These are phyloP conservation scores for Sugiyamaella americana DNA, from an alignment of 805 yeast genomes.

Conservation along the genomic window DNA sequence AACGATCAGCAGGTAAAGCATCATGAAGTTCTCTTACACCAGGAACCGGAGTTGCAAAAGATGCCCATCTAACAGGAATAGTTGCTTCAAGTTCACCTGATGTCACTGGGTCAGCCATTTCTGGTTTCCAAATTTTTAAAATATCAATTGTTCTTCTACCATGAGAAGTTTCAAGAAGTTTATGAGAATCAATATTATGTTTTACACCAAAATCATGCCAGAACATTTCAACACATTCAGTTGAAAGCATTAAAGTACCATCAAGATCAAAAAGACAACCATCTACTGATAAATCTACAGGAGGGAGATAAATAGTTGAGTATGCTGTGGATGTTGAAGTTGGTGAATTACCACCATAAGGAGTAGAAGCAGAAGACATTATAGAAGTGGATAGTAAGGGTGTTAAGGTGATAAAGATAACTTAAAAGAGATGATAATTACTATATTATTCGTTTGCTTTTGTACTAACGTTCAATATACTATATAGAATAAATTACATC, in stretches of 20 bases:
- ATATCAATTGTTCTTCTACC: slow-evolving; percentile 82
- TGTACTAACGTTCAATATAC: too few species aligned
- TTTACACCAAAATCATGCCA: slow-evolving; percentile 71
- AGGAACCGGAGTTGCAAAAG: slow-evolving; percentile 65
- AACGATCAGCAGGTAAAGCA: slow-evolving; percentile 40
- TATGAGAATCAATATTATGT: slow-evolving; percentile 62
- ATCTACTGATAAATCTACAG: slow-evolving; percentile 29
- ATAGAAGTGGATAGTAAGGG: too few species aligned
- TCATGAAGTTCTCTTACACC: slow-evolving; percentile 58
- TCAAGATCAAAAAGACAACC: slow-evolving; percentile 75
- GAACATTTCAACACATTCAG: slow-evolving; percentile 74
- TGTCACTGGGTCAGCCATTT: slow-evolving; percentile 59
- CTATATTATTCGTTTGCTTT: too few species aligned
- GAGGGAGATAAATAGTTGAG: not conserved
- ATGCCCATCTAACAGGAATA: slow-evolving; percentile 67
- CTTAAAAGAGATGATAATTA: too few species aligned
- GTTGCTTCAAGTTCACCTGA: slow-evolving; percentile 61
- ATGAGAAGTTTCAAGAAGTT: slow-evolving; percentile 68
- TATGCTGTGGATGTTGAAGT: slow-evolving; percentile 5
- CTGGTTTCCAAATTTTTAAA: slow-evolving; percentile 67
- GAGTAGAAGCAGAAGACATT: slow-evolving; percentile 4
- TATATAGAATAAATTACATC: too few species aligned
- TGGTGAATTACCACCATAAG: slow-evolving; percentile 6
- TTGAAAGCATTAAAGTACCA: slow-evolving; percentile 80
- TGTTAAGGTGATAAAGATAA: too few species aligned